Conservation (phyloP, 805 yeast genomes). For the Yarrowia sp. region DNA sequence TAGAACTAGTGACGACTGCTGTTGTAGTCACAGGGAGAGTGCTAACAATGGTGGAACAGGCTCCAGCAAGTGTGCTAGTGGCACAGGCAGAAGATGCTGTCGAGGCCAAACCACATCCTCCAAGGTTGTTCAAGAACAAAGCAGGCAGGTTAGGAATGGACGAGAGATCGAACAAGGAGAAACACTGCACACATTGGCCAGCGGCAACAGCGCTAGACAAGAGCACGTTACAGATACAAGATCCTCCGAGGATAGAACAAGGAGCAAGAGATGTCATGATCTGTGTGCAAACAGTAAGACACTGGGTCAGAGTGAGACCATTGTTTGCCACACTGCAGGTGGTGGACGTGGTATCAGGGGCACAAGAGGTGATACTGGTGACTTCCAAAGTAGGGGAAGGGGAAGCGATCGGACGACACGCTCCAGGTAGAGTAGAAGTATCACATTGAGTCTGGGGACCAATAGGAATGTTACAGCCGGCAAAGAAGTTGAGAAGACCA, state of each 20-base stretch:
- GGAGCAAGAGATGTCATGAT: not conserved
- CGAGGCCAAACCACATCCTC: not conserved
- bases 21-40: slow-evolving; percentile 1
- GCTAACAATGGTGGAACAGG: too few species aligned
- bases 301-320: not conserved
- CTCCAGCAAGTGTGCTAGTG: too few species aligned
- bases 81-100: not conserved
- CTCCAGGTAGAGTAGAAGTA: not conserved
- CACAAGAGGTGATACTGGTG: not conserved
- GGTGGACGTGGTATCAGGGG: not conserved
- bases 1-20: too few species aligned
- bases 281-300: not conserved
- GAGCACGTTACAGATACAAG: not conserved
- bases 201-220: not conserved
- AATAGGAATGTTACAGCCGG: not conserved
- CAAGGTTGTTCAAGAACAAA: not conserved
- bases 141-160: not conserved
- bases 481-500: not conserved
- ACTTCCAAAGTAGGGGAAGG: not conserved
- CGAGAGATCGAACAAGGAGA: not conserved
- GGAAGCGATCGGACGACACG: not conserved
- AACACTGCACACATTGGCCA: not conserved
- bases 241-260: not conserved
- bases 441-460: slow-evolving; percentile 1
- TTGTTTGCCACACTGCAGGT: not conserved